Conservation (phyloP, 768 basidiomycete species). For the Sarcodon aspratus region DNA sequence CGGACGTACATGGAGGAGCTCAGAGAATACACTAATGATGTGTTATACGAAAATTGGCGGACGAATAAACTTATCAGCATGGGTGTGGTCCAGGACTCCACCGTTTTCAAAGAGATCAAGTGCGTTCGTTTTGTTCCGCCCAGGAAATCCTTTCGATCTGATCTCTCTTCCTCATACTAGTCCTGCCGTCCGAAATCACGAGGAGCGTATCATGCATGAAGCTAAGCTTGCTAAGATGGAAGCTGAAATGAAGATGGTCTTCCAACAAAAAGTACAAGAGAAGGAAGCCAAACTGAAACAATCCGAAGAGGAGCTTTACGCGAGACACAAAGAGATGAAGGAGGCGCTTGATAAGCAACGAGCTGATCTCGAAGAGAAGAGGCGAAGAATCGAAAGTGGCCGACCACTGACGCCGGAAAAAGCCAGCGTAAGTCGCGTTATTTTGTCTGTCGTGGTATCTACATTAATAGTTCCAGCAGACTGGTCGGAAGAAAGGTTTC, state of each 20-base stretch:
- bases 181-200: constrained; percentile 91
- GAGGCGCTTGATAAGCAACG: constrained; percentile 97
- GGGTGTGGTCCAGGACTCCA: constrained; percentile 97
- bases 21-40: constrained; percentile 91
- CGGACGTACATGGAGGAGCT: constrained; percentile 99
- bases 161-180: constrained; percentile 27
- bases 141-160: neutral
- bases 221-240: constrained; percentile 99
- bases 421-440: constrained; percentile 47
- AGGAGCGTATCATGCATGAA: constrained; percentile 93
- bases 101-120: constrained; percentile 99
- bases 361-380: constrained; percentile 94
- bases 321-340: constrained; percentile 99
- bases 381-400: constrained; percentile 89
- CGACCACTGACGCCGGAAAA: constrained; percentile 95
- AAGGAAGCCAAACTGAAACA: constrained; percentile 99
- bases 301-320: constrained; percentile 97
- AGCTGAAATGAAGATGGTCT: constrained; percentile 99
- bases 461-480: constrained; percentile 20
- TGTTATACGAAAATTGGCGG: constrained; percentile 97
- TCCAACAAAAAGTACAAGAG: constrained; percentile 99
- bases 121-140: constrained; percentile 27
- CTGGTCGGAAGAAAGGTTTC: constrained; percentile 67
- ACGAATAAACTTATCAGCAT: constrained; percentile 92
- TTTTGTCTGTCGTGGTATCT: constrained; percentile 1